phyloP scores from a whole-genome alignment of 2,329 filamentous ascomycete genomes.

The Zalaria sp. region DNA sequence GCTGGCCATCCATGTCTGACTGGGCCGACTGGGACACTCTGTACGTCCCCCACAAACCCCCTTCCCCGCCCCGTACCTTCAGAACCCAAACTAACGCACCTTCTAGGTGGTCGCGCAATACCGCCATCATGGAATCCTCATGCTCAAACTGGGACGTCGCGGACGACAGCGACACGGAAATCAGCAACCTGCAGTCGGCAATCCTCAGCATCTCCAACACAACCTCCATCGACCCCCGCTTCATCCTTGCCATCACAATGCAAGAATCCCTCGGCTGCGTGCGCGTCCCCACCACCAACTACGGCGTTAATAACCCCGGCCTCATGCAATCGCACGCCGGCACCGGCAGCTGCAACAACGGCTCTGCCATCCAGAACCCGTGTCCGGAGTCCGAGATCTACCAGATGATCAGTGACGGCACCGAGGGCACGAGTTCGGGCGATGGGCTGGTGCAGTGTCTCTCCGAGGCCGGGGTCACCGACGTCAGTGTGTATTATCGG shows the following conservation, averaged over 20 bases:
- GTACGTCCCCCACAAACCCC: slow-evolving; percentile 8
- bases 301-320: slow-evolving; percentile 27
- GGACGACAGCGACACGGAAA: slow-evolving; percentile 25
- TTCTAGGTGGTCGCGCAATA: slow-evolving; percentile 21
- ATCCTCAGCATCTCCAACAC: slow-evolving; percentile 17
- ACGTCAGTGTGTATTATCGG: slow-evolving; percentile 28
- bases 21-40: slow-evolving; percentile 23
- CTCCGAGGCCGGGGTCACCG: slow-evolving; percentile 11
- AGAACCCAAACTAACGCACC: slow-evolving; percentile 1
- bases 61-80: neutral
- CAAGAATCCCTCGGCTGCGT: slow-evolving; percentile 35
- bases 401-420: slow-evolving; percentile 30
- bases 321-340: slow-evolving; percentile 33
- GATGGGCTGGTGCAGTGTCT: slow-evolving; percentile 29
- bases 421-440: slow-evolving; percentile 24
- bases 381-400: slow-evolving; percentile 24
- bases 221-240: slow-evolving; percentile 22
- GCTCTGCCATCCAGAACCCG: slow-evolving; percentile 19
- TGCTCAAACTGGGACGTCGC: slow-evolving; percentile 20
- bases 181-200: slow-evolving; percentile 20
- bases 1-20: slow-evolving; percentile 21
- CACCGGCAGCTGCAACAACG: slow-evolving; percentile 22
- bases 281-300: slow-evolving; percentile 27
- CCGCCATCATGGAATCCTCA: slow-evolving; percentile 19
- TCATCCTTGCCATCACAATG: slow-evolving; percentile 30